phyloP scores from a whole-genome alignment of 1,284 basidiomycete species.

The Mycosarcoma maydis region DNA sequence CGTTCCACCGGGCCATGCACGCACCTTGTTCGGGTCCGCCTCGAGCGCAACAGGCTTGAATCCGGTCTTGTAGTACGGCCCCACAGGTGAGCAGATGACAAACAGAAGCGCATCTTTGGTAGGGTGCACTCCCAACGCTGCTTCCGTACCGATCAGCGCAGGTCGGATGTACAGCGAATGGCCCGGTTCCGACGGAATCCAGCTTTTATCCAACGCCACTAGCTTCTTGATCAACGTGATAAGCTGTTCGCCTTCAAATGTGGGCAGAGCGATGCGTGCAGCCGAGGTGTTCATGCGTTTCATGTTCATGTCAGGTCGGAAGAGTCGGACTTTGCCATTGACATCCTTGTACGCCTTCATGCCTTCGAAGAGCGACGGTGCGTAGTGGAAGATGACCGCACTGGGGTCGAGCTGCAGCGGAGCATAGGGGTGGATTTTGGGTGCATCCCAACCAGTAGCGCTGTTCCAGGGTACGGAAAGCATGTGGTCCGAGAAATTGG shows the following conservation, averaged over 20 bases:
- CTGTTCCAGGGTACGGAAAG: conserved; percentile 82
- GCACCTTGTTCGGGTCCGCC: conserved; percentile 86
- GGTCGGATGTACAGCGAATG: conserved; percentile 89
- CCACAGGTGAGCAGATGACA: conserved; percentile 86
- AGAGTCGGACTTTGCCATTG: conserved; percentile 82
- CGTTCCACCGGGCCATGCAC: conserved; percentile 65
- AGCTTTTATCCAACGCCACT: conserved; percentile 84
- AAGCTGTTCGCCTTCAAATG: conserved; percentile 82
- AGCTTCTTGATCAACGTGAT: conserved; percentile 89
- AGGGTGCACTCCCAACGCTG: conserved; percentile 85
- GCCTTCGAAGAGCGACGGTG: conserved; percentile 87
- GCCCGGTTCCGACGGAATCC: conserved; percentile 89
- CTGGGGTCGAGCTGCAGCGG: conserved; percentile 82
- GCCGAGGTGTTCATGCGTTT: conserved; percentile 78
- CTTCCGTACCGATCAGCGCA: conserved; percentile 89
- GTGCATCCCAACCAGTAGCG: conserved; percentile 80
- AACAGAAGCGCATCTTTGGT: conserved; percentile 89
- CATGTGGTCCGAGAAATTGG: conserved; percentile 88
- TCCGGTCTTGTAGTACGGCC: conserved; percentile 89
- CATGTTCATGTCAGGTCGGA: conserved; percentile 99
- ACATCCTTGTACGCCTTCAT: conserved; percentile 92
- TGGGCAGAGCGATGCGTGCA: conserved; percentile 75
- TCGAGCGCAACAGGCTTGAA: conserved; percentile 95
- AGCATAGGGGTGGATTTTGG: conserved; percentile 84
- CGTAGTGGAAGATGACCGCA: conserved; percentile 91